phyloP scores from a whole-genome alignment of 2,329 filamentous ascomycete species.

The Bipolaris cookei region DNA sequence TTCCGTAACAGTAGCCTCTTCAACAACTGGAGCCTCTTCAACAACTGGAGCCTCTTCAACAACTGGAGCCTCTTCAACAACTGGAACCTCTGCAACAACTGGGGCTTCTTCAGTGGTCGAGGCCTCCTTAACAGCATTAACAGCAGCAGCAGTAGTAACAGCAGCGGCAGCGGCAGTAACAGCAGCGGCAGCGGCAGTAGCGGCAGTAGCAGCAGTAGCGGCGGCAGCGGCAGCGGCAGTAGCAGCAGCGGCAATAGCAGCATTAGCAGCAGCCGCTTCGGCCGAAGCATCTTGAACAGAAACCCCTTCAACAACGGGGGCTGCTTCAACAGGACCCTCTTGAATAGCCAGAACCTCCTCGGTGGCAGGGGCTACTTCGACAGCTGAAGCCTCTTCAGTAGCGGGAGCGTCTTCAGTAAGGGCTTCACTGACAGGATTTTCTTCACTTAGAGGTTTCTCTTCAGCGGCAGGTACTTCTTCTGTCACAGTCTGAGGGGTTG shows the following conservation, averaged over 20 bases:
- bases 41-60: not conserved
- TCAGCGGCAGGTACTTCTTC: too few species aligned
- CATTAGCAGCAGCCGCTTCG: too few species aligned
- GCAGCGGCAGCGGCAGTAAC: too few species aligned
- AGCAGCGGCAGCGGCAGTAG: too few species aligned
- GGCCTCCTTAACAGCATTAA: not conserved
- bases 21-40: not conserved
- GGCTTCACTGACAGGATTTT: too few species aligned
- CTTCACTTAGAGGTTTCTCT: too few species aligned
- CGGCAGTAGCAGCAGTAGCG: too few species aligned
- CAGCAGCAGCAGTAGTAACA: not conserved
- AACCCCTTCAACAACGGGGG: not conserved
- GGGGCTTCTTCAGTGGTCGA: conserved; percentile 4
- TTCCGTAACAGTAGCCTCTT: not conserved
- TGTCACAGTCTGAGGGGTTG: not conserved
- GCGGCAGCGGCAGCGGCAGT: too few species aligned
- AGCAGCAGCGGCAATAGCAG: too few species aligned
- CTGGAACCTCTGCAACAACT: not conserved
- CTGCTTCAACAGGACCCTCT: not conserved
- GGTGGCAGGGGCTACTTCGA: not conserved
- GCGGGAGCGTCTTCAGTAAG: not conserved
- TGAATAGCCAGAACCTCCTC: conserved; percentile 5
- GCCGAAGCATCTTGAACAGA: not conserved
- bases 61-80: not conserved
- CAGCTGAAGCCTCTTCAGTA: not conserved